These are phyloP conservation scores for Otatea glauca DNA, from an alignment of 176 grass and related monocot genomes.

Conservation along the genomic window DNA sequence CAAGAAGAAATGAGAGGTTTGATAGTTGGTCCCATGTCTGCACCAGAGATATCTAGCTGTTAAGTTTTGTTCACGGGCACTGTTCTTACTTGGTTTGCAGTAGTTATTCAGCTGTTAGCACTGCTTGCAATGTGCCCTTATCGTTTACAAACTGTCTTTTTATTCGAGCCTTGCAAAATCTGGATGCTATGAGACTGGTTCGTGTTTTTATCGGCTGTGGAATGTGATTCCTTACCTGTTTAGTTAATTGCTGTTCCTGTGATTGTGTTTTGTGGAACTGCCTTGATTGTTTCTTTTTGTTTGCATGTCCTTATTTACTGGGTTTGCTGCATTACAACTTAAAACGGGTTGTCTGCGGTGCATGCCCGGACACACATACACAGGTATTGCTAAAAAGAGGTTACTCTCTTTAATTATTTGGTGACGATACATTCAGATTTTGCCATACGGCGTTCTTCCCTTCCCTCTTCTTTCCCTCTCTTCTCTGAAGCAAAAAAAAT, in stretches of 20 bases:
- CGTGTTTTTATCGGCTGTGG: not conserved
- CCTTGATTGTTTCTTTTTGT: too few relatives aligned
- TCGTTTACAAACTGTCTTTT: not conserved
- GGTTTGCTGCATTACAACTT: not conserved
- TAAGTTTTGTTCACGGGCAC: not conserved
- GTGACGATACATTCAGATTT: too few relatives aligned
- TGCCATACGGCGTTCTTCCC: too few relatives aligned
- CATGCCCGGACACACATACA: too few relatives aligned
- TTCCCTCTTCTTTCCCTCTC: too few relatives aligned
- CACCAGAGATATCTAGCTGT: not conserved
- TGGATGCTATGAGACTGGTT: not conserved
- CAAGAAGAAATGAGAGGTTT: slow-evolving; percentile 87
- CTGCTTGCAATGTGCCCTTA: not conserved
- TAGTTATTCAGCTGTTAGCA: not conserved
- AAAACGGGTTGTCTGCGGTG: too few relatives aligned
- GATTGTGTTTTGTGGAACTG: too few relatives aligned
- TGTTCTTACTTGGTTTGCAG: not conserved
- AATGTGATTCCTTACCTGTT: not conserved
- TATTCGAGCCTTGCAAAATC: not conserved
- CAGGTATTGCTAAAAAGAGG: too few relatives aligned
- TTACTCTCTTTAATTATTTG: too few relatives aligned
- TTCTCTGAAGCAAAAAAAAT: too few relatives aligned
- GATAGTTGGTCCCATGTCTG: not conserved
- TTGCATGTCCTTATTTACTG: too few relatives aligned
- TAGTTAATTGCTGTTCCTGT: too few relatives aligned